Base-by-base conservation (phyloP, 2,329 filamentous ascomycete species). In the Cladobotryum protrusum region DNA sequence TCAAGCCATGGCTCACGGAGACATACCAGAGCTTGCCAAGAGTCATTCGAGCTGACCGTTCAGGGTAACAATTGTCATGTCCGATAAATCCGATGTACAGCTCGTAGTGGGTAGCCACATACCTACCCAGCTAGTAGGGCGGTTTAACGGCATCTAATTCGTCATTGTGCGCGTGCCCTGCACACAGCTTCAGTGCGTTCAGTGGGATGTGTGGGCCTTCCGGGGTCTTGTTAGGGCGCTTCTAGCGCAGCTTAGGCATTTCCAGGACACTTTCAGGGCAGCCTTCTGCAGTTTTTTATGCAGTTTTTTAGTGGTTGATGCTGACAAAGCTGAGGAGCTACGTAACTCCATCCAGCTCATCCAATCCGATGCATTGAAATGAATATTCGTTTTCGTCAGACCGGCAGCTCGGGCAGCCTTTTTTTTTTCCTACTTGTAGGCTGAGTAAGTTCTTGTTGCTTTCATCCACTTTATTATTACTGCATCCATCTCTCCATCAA, bases 61-160 rank as follows among this genome's bases (percentile, higher is more conserved):
- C 24, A 29, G 24, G 24, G 24, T 29, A 29, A 29, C 24, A 29
- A 29, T 29, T 29, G 11, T 15, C 17, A 39, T 42, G 3, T 53
- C 51, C 51, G 37, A 46, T 46, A 50, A 52, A 29, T 34, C 51
- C 47, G 47, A 24, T 19, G n/a, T n/a, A n/a, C n/a, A n/a, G n/a
- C n/a, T n/a, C n/a, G n/a, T 14, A 42, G 39, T 14, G 36, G 24
- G 45, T 45, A 14, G 32, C 24, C 24, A 4, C 24, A 29, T 29
- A 8, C 11, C 24, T 29, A 29, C 24, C 24, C 45, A 33, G 39
- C 12, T 18, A 17, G 33, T 39, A 40, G 9, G 41, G 34, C 15
- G 19, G 45, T 35, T 40, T 37, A 29, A 32, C 14, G 35, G 14
- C n/a, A 5, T 50, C 36, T 39, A 29, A 50, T 47, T 47, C 40